phyloP scores from a whole-genome alignment of 2,329 filamentous ascomycete genomes.

The Ascochyta clinopodiicola region DNA sequence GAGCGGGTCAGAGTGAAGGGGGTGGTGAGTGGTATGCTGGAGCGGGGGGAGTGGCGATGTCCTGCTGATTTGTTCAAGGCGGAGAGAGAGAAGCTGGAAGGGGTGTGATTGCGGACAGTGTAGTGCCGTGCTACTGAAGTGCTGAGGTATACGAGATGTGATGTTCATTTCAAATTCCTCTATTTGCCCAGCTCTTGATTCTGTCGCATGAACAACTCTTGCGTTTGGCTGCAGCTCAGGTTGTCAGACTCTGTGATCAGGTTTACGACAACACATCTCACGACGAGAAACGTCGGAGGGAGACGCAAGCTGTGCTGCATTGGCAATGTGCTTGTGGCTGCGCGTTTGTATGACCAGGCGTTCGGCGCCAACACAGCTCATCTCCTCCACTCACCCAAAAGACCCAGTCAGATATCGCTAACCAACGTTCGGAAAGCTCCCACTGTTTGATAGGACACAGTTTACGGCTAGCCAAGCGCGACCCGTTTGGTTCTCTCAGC shows the following conservation, averaged over 20 bases:
- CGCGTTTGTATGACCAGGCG: slow-evolving; percentile 5
- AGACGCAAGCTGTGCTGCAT: neutral
- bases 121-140: too few species aligned
- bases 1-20: neutral
- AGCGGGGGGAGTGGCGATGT: slow-evolving; percentile 6
- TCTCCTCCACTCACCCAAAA: slow-evolving; percentile 1
- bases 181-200: too few species aligned
- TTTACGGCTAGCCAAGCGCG: slow-evolving; percentile 2
- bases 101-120: neutral
- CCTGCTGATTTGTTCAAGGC: slow-evolving; percentile 9
- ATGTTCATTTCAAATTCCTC: too few species aligned
- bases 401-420: slow-evolving; percentile 1
- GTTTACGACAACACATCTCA: too few species aligned
- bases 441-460: slow-evolving; percentile 6
- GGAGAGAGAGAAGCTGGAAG: slow-evolving; percentile 9
- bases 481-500: slow-evolving; percentile 7
- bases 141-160: too few species aligned
- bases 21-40: slow-evolving; percentile 4
- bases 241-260: too few species aligned
- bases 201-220: too few species aligned
- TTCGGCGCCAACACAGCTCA: slow-evolving; percentile 2
- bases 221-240: too few species aligned
- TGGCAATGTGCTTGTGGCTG: neutral
- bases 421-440: neutral
- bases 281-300: too few species aligned